A percentile compares a stretch with the other conserved stretches of the same genome.
phyloP scores from a whole-genome alignment of 768 basidiomycete genomes.

The Lentinula lateritia region DNA sequence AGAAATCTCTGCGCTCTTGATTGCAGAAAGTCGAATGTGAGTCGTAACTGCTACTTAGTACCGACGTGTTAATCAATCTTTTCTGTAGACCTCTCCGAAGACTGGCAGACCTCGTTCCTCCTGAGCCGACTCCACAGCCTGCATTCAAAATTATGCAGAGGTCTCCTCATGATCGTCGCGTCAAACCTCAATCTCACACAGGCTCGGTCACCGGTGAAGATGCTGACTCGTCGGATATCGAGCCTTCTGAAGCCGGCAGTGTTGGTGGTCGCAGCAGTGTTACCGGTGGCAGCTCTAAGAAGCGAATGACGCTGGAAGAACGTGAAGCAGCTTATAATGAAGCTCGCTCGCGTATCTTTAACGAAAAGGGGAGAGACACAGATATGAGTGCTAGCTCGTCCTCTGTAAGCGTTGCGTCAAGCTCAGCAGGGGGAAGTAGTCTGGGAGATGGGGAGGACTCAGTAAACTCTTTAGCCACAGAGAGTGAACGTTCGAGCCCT shows the following conservation, averaged over 20 bases:
- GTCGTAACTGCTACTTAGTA: conserved; percentile 22
- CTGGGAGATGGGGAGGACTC: conserved; percentile 64
- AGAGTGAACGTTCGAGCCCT: conserved; percentile 52
- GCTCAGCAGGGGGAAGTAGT: conserved; percentile 61
- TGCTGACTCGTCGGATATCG: conserved; percentile 69
- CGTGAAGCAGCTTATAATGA: conserved; percentile 88
- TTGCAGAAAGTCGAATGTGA: conserved; percentile 72
- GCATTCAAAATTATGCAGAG: conserved; percentile 88
- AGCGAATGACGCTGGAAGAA: conserved; percentile 76
- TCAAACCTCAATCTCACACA: conserved; percentile 61
- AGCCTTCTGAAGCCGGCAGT: conserved; percentile 79
- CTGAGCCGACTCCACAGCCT: conserved; percentile 63
- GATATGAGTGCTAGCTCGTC: conserved; percentile 69
- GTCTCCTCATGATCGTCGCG: conserved; percentile 44
- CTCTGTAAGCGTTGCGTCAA: conserved; percentile 63
- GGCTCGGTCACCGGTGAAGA: conserved; percentile 74
- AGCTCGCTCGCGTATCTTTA: conserved; percentile 80
- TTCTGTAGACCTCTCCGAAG: conserved; percentile 57
- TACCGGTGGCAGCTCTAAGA: conserved; percentile 53
- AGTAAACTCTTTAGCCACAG: conserved; percentile 66
- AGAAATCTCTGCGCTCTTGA: conserved; percentile 49
- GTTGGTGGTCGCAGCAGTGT: conserved; percentile 63
- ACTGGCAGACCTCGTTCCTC: conserved; percentile 73
- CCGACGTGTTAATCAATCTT: conserved; percentile 13
- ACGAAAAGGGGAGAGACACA: conserved; percentile 61